phyloP scores from a whole-genome alignment of 164 flowering plant genomes.

The Litsea cubeba region DNA sequence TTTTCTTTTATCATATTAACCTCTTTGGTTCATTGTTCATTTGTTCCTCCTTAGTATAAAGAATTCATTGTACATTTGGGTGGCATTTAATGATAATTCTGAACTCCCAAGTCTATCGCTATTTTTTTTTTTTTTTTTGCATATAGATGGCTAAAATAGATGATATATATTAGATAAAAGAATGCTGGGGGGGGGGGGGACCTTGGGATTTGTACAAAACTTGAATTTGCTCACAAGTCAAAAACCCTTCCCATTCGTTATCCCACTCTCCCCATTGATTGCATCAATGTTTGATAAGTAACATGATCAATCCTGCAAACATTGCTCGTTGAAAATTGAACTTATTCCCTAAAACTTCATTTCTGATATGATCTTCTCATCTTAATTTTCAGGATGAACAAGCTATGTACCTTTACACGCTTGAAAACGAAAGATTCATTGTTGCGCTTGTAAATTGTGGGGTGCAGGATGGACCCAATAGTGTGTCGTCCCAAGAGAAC shows the following conservation, averaged over 20 bases:
- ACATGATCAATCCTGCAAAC: too few species aligned
- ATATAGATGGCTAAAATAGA: background rate
- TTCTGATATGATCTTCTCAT: background rate
- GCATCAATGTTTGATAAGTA: background rate
- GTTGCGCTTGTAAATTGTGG: constrained; percentile 65
- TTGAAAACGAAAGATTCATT: constrained; percentile 68
- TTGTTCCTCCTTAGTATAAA: background rate
- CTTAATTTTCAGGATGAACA: constrained; percentile 71
- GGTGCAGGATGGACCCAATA: constrained; percentile 17
- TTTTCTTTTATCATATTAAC: background rate
- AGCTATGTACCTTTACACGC: constrained; percentile 72
- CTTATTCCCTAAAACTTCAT: background rate
- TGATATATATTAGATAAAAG: background rate
- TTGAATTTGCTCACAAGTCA: too few species aligned
- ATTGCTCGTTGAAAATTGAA: too few species aligned
- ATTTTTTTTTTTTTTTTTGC: too few species aligned
- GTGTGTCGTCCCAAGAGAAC: constrained; percentile 16
- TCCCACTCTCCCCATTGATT: too few species aligned
- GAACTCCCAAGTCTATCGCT: background rate
- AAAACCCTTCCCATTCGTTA: too few species aligned
- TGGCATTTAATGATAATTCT: background rate
- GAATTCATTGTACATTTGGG: background rate
- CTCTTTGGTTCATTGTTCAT: background rate
- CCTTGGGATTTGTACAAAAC: too few species aligned
- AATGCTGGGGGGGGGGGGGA: too few species aligned